A percentile compares a stretch with the other conserved stretches of the same genome.
phyloP scores from a whole-genome alignment of 345 rosid species.

The Eucalyptus melliodora region DNA sequence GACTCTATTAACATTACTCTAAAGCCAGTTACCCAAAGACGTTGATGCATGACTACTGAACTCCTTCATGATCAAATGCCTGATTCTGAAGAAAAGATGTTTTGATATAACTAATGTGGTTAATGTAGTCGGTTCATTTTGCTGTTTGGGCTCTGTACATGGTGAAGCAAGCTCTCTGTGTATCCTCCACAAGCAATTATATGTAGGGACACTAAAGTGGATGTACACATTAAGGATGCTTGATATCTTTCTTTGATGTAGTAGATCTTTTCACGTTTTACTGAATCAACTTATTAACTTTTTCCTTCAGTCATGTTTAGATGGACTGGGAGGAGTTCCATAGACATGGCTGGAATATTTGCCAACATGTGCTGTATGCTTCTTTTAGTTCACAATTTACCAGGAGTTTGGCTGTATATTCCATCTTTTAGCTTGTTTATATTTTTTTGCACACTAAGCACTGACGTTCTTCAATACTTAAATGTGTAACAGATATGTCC shows the following conservation, averaged over 20 bases:
- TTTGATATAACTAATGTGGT: not conserved
- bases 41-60: not conserved
- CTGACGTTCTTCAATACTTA: not conserved
- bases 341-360: not conserved
- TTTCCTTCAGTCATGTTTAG: not conserved
- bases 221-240: not conserved
- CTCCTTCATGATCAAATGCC: not conserved
- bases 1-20: not conserved
- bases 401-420: not conserved
- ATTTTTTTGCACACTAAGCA: not conserved
- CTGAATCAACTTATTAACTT: not conserved
- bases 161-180: not conserved
- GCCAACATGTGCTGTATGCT: not conserved
- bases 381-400: not conserved
- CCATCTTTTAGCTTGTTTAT: not conserved
- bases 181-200: not conserved
- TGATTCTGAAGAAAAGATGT: not conserved
- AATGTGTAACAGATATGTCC: conserved; percentile 27
- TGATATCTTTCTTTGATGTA: not conserved
- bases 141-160: not conserved
- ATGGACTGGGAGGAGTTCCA: not conserved
- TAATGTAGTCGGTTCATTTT: not conserved
- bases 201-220: not conserved
- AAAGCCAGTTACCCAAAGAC: not conserved
- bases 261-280: not conserved